Percentiles rank a stretch among this genome's conserved stretches.
phyloP scores from a whole-genome alignment of 2,329 filamentous ascomycete genomes.

The Raffaelea deltoideospora region DNA sequence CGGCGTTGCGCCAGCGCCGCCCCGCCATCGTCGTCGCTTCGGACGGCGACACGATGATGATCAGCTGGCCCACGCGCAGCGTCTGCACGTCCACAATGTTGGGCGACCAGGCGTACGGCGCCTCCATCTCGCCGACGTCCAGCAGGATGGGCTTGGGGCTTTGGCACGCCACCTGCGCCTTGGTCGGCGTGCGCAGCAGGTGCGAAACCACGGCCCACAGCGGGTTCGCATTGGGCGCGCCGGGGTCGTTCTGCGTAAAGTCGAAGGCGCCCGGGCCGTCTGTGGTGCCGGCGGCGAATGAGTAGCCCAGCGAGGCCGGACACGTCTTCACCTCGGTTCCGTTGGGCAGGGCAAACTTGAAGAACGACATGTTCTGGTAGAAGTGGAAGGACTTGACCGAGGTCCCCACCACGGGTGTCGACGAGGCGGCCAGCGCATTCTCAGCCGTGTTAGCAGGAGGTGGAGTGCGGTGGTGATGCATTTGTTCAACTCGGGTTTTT shows the following conservation, averaged over 20 bases:
- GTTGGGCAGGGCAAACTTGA: constrained; percentile 58
- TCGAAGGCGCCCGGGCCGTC: constrained; percentile 87
- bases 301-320: constrained; percentile 76
- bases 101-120: constrained; percentile 71
- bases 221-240: constrained; percentile 52
- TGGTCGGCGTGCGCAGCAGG: constrained; percentile 51
- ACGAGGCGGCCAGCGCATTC: constrained; percentile 29
- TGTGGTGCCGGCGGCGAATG: constrained; percentile 82
- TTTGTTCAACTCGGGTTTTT: too few species aligned
- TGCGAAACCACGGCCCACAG: constrained; percentile 64
- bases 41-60: constrained; percentile 73
- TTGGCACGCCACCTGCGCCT: constrained; percentile 61
- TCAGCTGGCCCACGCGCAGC: constrained; percentile 65
- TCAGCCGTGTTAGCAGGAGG: constrained; percentile 22
- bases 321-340: constrained; percentile 58
- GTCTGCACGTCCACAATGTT: constrained; percentile 83
- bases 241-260: constrained; percentile 72
- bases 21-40: constrained; percentile 90
- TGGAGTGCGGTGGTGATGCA: too few species aligned
- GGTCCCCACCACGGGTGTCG: constrained; percentile 41
- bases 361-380: constrained; percentile 69
- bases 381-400: constrained; percentile 72
- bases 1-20: constrained; percentile 64
- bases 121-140: constrained; percentile 62
- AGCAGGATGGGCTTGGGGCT: constrained; percentile 70